Base-by-base conservation (phyloP, 257 asterid species). In the Apocynum venetum region DNA sequence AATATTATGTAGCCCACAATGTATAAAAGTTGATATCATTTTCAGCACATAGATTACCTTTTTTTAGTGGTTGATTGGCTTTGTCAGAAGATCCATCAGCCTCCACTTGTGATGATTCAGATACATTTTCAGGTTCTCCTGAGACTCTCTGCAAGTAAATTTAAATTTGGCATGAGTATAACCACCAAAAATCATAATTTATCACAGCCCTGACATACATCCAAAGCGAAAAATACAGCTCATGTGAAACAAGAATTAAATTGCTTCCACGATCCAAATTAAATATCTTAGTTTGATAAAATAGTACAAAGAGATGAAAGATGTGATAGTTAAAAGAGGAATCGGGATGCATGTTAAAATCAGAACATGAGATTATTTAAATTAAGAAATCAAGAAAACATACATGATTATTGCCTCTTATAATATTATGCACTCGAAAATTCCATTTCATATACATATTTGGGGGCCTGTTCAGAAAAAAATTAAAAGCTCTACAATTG, bases 71-170 rank as follows among this genome's bases (percentile, higher is more conserved):
- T 53, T 80, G 86, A 69, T 82, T 82, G 76, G 82, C 83, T 79
- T 83, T 75, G 77, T 86, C 87, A 65, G 97, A 89, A 68, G 80
- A 61, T 70, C 87, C 90, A 43, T 78, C 83, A 79, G 84, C 81
- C 82, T 89, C 89, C 8, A 91, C 70, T 61, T 82, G 81, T 38
- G 94, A 82, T 73, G 97, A 82, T 77, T 91, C 84, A 4, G 92
- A 72, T 52, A 90, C 89, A 86, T 85, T 81, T 76, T 85, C 94
- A 80, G 88, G 43, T 75, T 91, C 97, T 78, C 96, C 95, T 2
- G 91, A 86, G 65, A 89, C 92, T 71, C 87, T 85, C 98, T 91
- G 97, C 82, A 66, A 77, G 67, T 60, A 68, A 64, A 75, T 79
- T 71, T 38, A 74, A 66, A 61, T 72, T 53, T 72, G 73, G 57